phyloP scores from a whole-genome alignment of 2,329 filamentous ascomycete species.

The Sporothrix luriei region DNA sequence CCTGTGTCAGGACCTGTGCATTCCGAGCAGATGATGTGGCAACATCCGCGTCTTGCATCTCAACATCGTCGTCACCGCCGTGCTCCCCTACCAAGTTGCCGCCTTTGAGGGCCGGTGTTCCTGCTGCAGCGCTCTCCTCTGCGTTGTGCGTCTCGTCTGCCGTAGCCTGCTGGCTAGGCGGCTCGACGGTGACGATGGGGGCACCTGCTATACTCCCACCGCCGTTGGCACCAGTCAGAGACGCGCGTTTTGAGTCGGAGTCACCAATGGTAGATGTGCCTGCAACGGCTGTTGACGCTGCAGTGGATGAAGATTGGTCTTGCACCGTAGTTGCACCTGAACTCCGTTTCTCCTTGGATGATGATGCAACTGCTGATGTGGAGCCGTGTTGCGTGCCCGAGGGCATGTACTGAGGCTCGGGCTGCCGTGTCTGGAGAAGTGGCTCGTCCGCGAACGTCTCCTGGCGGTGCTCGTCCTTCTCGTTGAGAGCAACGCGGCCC shows the following conservation, averaged over 20 bases:
- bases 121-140: conserved; percentile 40
- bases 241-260: conserved; percentile 49
- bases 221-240: conserved; percentile 45
- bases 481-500: conserved; percentile 50
- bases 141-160: neutral
- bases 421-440: conserved; percentile 31
- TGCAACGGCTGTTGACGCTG: conserved; percentile 33
- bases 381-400: conserved; percentile 8
- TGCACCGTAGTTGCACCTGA: conserved; percentile 51
- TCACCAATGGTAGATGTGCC: conserved; percentile 43
- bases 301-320: conserved; percentile 46
- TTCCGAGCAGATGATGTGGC: conserved; percentile 46
- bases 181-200: conserved; percentile 49
- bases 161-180: conserved; percentile 39
- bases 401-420: conserved; percentile 36
- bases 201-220: conserved; percentile 37
- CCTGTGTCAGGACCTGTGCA: conserved; percentile 45
- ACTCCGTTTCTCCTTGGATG: conserved; percentile 49
- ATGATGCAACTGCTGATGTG: conserved; percentile 42
- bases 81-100: conserved; percentile 44
- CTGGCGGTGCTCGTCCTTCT: conserved; percentile 52
- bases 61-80: conserved; percentile 60
- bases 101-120: neutral
- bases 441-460: conserved; percentile 31
- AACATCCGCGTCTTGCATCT: conserved; percentile 66